Conservation (phyloP, 1,284 basidiomycete species). For the Cutaneotrichosporon mucoides region DNA sequence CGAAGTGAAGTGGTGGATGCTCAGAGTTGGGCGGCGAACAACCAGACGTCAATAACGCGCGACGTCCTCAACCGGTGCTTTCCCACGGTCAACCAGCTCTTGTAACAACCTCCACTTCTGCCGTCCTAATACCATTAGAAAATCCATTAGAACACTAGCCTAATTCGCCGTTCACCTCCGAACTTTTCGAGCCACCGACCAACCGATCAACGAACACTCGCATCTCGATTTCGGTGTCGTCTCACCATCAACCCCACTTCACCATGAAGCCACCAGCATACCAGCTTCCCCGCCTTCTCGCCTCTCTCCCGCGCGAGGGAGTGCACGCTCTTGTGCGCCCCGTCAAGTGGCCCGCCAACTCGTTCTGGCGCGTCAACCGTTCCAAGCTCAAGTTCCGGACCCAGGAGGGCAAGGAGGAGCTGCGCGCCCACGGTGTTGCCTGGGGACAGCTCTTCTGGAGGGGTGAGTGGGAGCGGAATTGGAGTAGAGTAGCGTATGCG, state of each 20-base stretch:
- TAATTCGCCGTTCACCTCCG: neutral
- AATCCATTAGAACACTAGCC: neutral
- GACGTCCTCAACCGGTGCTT: no score
- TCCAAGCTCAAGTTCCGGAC: slow-evolving; percentile 28
- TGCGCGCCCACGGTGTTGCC: slow-evolving; percentile 26
- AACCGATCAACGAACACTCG: no score
- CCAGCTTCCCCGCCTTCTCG: slow-evolving; percentile 32
- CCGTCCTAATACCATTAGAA: neutral
- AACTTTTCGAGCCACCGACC: neutral
- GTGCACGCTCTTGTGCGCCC: slow-evolving; percentile 28
- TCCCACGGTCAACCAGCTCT: no score
- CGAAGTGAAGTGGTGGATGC: no score
- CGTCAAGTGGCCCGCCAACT: slow-evolving; percentile 21
- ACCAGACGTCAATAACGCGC: no score
- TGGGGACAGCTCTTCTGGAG: slow-evolving; percentile 37
- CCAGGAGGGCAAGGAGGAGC: slow-evolving; percentile 7
- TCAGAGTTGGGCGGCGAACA: no score
- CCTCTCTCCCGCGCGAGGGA: slow-evolving; percentile 30
- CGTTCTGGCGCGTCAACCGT: slow-evolving; percentile 36
- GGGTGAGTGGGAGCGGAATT: slow-evolving; percentile 21
- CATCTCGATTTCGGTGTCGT: no score
- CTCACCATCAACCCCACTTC: no score
- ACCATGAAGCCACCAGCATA: slow-evolving; percentile 12
- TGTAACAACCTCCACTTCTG: no score
- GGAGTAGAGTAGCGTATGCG: no score